Base-by-base conservation (phyloP, 495 filamentous ascomycete genomes). In the Jackrogersella multiformis region DNA sequence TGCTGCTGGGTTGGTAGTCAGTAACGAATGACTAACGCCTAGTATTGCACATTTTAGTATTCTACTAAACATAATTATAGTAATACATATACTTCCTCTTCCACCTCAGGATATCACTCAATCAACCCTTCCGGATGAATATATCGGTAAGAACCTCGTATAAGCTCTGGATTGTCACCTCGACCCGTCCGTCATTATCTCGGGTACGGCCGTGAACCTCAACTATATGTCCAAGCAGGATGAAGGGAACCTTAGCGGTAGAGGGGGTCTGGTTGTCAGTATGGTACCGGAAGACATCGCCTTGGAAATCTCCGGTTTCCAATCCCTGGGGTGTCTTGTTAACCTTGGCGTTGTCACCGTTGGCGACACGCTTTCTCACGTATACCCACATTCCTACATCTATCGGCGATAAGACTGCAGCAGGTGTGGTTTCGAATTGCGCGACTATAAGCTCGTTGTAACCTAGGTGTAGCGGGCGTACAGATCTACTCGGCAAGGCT, bases 331-430 rank as follows among this genome's bases (percentile, higher is more conserved):
- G 24, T 24, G 0, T 44, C 24, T 35, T 44, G 34, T 20, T 20
- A n/a, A 12, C 30, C 10, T 4, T 4, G 5, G 12, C 6, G 18
- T 58, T 23, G 21, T 0, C 13, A 26, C 2, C 12, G 23, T 1
- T 1, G 2, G 10, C 30, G 5, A n/a, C n/a, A 3, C 21, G 41
- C 9, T 16, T 44, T 36, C 24, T 52, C 6, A 46, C 45, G 21
- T 65, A 65, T 54, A 65, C 53, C 61, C 61, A 65, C 36, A 52
- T 58, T 26, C 61, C 61, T 1, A 15, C 45, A 2, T 65, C 61
- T 2, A 58, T 8, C 20, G 13, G 5, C 5, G 0, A 6, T 6
- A 15, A 18, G 15, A 36, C 4, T n/a, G 0, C 0, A 32, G 20
- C 12, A 4, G 21, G 0, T 9, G 28, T 16, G 13, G n/a, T 9